These are phyloP conservation scores for Mycena maculata DNA, from an alignment of 768 basidiomycete genomes.

Conservation along the genomic window DNA sequence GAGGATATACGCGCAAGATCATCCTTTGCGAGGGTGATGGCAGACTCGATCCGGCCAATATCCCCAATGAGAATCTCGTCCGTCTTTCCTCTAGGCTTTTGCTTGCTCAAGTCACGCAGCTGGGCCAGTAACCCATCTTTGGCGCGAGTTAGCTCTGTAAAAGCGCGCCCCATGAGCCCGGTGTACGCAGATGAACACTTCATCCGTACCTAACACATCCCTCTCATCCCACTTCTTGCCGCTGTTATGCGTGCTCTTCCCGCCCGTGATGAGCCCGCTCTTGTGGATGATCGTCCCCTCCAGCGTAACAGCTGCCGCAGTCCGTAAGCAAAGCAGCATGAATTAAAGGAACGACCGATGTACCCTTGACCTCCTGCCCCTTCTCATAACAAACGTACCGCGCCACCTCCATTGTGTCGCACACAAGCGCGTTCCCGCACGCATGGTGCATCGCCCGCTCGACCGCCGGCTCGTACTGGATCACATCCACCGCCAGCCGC, in stretches of 20 bases:
- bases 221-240: constrained; percentile 95
- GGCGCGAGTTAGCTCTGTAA: constrained; percentile 60
- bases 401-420: constrained; percentile 95
- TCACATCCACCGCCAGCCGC: constrained; percentile 86
- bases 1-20: constrained; percentile 71
- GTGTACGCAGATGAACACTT: constrained; percentile 25
- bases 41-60: constrained; percentile 82
- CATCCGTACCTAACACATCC: constrained; percentile 79
- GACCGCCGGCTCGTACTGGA: constrained; percentile 83
- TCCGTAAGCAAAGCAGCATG: background rate
- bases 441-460: constrained; percentile 97
- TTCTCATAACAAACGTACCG: constrained; percentile 92
- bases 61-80: constrained; percentile 85
- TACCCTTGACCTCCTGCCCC: constrained; percentile 96
- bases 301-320: constrained; percentile 87
- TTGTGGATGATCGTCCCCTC: constrained; percentile 98
- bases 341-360: constrained; percentile 35
- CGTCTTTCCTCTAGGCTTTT: constrained; percentile 83
- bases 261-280: constrained; percentile 97
- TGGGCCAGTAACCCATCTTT: constrained; percentile 80
- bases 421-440: constrained; percentile 94
- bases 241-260: constrained; percentile 79
- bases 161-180: background rate
- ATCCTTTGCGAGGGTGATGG: constrained; percentile 80
- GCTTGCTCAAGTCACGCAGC: constrained; percentile 84